phyloP scores from a whole-genome alignment of 148 eudicot species.

The Cornus controversa region DNA sequence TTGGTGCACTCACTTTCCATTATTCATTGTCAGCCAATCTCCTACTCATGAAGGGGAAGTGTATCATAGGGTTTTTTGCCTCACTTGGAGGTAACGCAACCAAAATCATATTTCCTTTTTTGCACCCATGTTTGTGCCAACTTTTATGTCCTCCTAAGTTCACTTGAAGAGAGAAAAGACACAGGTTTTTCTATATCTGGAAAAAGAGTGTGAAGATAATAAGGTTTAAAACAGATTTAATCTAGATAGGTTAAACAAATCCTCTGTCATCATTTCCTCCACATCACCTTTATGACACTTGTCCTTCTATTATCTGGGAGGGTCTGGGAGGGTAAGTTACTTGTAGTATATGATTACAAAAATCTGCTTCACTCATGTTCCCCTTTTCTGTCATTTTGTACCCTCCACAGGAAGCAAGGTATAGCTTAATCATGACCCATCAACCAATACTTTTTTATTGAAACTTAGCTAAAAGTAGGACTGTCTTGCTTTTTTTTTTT shows the following conservation, averaged over 20 bases:
- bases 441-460: constrained; percentile 2
- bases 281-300: constrained; percentile 7
- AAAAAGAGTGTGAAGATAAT: background rate
- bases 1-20: background rate
- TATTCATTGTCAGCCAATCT: background rate
- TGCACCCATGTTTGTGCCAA: background rate
- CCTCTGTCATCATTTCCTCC: background rate
- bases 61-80: background rate
- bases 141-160: background rate
- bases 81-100: constrained; percentile 3
- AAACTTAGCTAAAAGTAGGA: constrained; percentile 8
- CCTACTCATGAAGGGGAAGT: constrained; percentile 10
- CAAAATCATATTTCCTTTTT: background rate
- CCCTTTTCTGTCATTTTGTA: constrained; percentile 17
- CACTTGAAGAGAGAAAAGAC: background rate
- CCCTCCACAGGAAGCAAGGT: constrained; percentile 28
- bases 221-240: background rate
- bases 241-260: constrained; percentile 5
- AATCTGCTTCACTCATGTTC: constrained; percentile 1
- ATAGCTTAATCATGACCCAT: constrained; percentile 13
- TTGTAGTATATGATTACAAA: background rate
- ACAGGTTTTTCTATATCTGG: background rate
- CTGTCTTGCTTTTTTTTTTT: constrained; percentile 13
- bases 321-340: constrained; percentile 12
- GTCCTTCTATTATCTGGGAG: background rate